Evolutionary conservation across 1,284 basidiomycete species (phyloP), one percentile per base, ranked within the genome.

Genomic region (Sporisorium sorghi): DNA sequence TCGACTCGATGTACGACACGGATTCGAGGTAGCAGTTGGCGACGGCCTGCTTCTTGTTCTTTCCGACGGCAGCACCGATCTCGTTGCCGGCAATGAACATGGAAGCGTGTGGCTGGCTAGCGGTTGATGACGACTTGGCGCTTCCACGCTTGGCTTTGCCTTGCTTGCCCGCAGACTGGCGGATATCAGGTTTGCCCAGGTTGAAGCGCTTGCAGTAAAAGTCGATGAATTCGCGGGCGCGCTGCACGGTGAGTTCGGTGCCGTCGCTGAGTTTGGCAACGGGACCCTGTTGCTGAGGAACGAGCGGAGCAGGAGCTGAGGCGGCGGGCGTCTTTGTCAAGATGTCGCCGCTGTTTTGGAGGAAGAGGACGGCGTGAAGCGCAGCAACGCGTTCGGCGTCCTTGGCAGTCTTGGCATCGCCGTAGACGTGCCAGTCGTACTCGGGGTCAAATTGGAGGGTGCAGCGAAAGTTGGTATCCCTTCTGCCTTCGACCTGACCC

Each of bases 161-260:
- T 17, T 72, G 62, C 53, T 64, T 71, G 12, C 39, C 63, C 46
- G 67, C 10, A 70, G 79, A 32, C 28, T 79, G 43, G 5, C 63
- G 48, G 63, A 97, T 86, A 53, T 94, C 92, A 2, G 94, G 93
- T 76, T 89, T 90, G n/a, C 88, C 88, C 78, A 95, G 95, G 35
- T 87, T 87, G 84, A 91, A 97, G 40, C 90, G 88, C 44, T 90
- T 89, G 84, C 94, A 97, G 83, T 97, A 97, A 82, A 92, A 98
- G 77, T 95, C 94, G 90, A 97, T 94, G 86, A 97, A 98, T 73
- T 90, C 90, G 57, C 91, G 90, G 0, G 94, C 93, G 50, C 89
- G 88, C 62, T 94, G 92, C 50, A 91, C 90, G 8, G 86, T 87
- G 73, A 96, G 88, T 26, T 86, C 78, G 5, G 89, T 87, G 24